Evolutionary conservation across 257 asterid genomes (phyloP).

Genomic region (Ballota nigra): DNA sequence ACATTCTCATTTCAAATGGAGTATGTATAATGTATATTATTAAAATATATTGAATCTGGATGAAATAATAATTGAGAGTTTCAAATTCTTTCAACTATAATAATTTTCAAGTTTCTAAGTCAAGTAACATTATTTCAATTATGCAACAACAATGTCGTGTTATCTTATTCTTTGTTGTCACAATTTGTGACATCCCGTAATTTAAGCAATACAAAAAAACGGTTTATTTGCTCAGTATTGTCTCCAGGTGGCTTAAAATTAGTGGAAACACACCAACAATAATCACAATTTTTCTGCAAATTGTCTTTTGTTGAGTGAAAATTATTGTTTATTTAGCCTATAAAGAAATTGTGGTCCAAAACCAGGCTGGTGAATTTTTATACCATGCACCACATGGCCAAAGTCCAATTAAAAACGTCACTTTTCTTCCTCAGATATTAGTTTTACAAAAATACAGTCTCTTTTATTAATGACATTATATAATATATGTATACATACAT

Average conservation of each 20-base stretch:
- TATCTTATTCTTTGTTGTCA: neutral
- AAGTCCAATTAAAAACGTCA: neutral
- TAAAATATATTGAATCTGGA: neutral
- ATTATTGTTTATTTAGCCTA: neutral
- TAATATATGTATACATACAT: too few relatives aligned
- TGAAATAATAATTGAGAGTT: neutral
- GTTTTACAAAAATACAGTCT: neutral
- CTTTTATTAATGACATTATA: neutral
- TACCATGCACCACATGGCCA: neutral
- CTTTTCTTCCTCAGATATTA: neutral
- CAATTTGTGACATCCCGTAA: conserved; percentile 1
- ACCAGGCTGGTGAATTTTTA: conserved; percentile 2
- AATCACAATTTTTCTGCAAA: conserved; percentile 9
- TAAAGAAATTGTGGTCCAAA: conserved; percentile 5
- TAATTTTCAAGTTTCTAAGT: neutral
- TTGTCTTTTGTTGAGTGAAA: conserved; percentile 13
- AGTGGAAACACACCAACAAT: conserved; percentile 13
- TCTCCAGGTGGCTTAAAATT: neutral
- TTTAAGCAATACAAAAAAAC: neutral
- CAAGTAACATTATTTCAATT: neutral
- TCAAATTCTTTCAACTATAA: neutral
- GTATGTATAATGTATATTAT: neutral
- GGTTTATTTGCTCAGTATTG: neutral
- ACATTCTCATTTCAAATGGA: neutral
- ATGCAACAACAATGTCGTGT: neutral